Evolutionary conservation across 805 yeast genomes (phyloP).

Genomic region (Wickerhamiella galacta): DNA sequence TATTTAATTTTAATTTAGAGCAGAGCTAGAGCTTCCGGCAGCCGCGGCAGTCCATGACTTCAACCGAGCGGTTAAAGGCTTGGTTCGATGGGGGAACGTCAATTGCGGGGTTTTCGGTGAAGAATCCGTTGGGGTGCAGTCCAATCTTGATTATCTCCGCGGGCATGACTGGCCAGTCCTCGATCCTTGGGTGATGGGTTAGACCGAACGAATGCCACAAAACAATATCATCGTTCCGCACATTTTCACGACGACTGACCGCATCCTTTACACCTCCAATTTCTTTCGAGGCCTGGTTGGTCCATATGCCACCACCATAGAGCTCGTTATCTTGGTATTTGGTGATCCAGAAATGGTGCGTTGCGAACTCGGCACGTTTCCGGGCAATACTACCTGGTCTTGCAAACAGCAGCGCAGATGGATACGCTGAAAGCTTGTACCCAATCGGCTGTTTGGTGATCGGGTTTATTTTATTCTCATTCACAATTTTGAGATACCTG

Average conservation of each 20-base stretch:
- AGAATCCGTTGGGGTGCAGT: conserved; percentile 57
- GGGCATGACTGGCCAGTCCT: conserved; percentile 84
- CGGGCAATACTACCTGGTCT: conserved; percentile 44
- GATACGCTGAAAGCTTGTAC: conserved; percentile 57
- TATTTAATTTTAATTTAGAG: too few species aligned
- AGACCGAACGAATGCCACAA: conserved; percentile 71
- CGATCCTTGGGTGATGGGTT: conserved; percentile 68
- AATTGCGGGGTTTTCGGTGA: conserved; percentile 62
- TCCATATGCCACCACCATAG: conserved; percentile 73
- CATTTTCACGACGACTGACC: conserved; percentile 34
- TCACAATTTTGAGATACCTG: conserved; percentile 59
- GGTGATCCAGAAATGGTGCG: conserved; percentile 69
- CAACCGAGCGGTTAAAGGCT: conserved; percentile 45
- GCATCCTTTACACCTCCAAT: conserved; percentile 25
- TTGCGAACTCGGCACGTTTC: conserved; percentile 58
- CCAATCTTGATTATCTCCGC: conserved; percentile 55
- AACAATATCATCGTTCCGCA: conserved; percentile 51
- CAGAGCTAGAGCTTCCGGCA: conserved; percentile 14
- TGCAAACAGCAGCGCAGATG: conserved; percentile 60
- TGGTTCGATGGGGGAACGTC: conserved; percentile 60
- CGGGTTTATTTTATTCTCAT: conserved; percentile 55
- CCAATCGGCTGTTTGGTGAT: conserved; percentile 57
- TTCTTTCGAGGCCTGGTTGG: conserved; percentile 63
- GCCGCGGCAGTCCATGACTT: conserved; percentile 15
- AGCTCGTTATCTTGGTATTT: conserved; percentile 55